Base-by-base conservation (phyloP, 495 filamentous ascomycete species). In the Apiosordaria backusii region DNA sequence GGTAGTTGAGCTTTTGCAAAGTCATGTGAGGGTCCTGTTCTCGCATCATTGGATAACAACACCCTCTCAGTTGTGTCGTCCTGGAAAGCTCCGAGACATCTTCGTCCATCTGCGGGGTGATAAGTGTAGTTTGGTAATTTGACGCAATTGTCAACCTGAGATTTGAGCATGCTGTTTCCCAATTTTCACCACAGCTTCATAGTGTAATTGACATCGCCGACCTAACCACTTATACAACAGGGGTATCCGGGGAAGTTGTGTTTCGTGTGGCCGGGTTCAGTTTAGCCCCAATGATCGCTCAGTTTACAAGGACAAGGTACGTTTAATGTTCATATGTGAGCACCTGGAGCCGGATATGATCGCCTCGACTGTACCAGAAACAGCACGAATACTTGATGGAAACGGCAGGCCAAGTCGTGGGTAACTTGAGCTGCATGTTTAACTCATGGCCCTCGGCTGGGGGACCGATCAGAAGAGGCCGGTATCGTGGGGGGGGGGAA, bases 51-150 rank as follows among this genome's bases (percentile, higher is more conserved):
- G 35, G 35, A n/a, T n/a, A n/a, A n/a, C n/a, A n/a, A n/a, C n/a
- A n/a, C n/a, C n/a, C n/a, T n/a, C n/a, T n/a, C n/a, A n/a, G 35
- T 45, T 45, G 35, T 13, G 35, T 45, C 35, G 13, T 29, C 57
- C 26, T 60, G 60, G 67, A 54, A 63, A 66, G 64, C 63, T 69
- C 63, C 63, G 67, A 65, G 58, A 68, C 67, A 68, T 27, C 29
- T 35, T 58, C 22, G 23, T 53, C 57, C 10, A 27, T 18, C 66
- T 57, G 26, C 29, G 50, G 59, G 23, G 53, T 65, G 27, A 29
- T 29, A 29, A 29, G 4, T 45, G 35, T 15, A 45, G 35, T 15
- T 13, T 45, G 35, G 9, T 45, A 45, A 45, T 45, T 45, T 45
- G 35, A 45, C 5, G 35, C 35, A 45, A 6, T 13, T 45, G 35